Evolutionary conservation across 2,329 filamentous ascomycete genomes (phyloP), one percentile per base, ranked within the genome.

Genomic region (Fusarium albidum): DNA sequence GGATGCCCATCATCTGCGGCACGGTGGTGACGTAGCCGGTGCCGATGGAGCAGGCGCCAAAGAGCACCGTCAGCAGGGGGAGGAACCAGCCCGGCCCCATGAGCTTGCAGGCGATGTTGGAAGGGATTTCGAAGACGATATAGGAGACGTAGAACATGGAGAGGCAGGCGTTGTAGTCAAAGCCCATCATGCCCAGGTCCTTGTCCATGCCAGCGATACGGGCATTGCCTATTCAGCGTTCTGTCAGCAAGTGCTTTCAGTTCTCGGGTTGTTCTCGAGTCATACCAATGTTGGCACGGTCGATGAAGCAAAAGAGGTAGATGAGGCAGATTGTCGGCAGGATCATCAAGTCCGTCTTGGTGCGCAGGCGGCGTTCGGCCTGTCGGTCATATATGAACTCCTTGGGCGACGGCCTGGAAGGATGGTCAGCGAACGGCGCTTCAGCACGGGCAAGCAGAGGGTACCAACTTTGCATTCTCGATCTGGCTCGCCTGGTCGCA

Each of bases 251-350:
- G 44, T 21, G 21, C 21, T 21, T 7, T 21, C 21, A 21, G 5
- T 5, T 21, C 15, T 17, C 6, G 15, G 33, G 14, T 11, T 11
- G 2, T 6, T 21, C 4, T 1, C 7, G n/a, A 18, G 27, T 28
- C 27, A 15, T 54, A 82, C 86, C 88, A 27, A 91, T 87, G 62
- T 90, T 90, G n/a, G 87, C 85, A 13, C 88, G 79, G 64, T 90
- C 87, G 50, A 90, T 88, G 69, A 89, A 90, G 71, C 86, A 89
- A 63, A 90, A 62, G 9, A 61, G 33, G n/a, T 63, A 61, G 6
- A 60, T 3, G 0, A 60, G 52, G 2, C 52, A 57, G 9, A 60
- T 58, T 17, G 57, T 57, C 3, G 44, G 44, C 44, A 47, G 31
- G 10, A 47, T 39, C 34, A 25, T 47, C 44, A 47, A 31, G 34